phyloP scores from a whole-genome alignment of 352 stramenopile species.

The Peronospora belbahrii region DNA sequence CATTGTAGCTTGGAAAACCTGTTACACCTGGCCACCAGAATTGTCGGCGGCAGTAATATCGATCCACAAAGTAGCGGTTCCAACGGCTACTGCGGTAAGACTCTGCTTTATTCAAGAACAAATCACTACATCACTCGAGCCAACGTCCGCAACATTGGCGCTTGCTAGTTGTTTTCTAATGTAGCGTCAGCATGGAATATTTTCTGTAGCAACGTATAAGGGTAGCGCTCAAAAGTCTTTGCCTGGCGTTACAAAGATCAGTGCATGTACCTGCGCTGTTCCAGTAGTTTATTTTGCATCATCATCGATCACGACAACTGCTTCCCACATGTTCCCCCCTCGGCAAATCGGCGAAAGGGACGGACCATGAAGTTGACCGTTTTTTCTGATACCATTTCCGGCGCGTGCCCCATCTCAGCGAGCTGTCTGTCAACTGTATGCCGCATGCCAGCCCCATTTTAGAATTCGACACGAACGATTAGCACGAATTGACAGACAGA shows the following conservation, averaged over 20 bases:
- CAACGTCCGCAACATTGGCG: not conserved
- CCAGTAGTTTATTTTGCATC: too few species aligned
- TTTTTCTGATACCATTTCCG: conserved; percentile 16
- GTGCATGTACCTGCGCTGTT: not conserved
- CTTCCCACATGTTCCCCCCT: too few species aligned
- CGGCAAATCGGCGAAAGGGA: not conserved
- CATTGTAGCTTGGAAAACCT: not conserved
- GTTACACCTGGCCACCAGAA: not conserved
- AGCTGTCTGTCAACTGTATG: conserved; percentile 5
- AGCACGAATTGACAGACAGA: not conserved
- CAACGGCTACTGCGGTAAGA: not conserved
- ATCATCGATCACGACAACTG: too few species aligned
- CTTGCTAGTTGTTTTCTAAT: not conserved
- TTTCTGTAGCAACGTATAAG: not conserved
- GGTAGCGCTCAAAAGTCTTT: too few species aligned
- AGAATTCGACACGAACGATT: conserved; percentile 9
- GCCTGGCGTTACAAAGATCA: too few species aligned
- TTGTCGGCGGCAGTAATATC: not conserved
- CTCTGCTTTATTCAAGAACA: not conserved
- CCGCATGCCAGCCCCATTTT: conserved; percentile 10
- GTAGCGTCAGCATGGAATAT: not conserved
- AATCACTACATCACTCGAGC: not conserved
- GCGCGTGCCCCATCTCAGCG: conserved; percentile 22
- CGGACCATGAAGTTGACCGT: conserved; percentile 14
- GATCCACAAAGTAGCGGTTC: too few species aligned